Percentiles rank a stretch among this genome's conserved stretches.
Conservation (phyloP, 1,284 basidiomycete genomes). For the Ustilago cynodontis region DNA sequence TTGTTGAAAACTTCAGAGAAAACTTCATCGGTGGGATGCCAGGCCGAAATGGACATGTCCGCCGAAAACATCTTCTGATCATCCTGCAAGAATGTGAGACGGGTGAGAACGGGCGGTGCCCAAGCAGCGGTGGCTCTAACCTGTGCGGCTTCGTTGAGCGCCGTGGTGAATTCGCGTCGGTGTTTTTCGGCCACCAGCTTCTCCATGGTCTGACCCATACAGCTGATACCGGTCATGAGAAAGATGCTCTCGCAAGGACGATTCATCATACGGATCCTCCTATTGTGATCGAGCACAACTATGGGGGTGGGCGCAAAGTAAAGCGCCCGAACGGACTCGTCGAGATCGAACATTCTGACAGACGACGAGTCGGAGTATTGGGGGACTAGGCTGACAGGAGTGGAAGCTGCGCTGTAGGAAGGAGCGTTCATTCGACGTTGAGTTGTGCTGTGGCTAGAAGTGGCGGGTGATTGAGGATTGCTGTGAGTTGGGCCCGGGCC, state of each 20-base stretch:
- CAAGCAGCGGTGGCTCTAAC: slow-evolving; percentile 41
- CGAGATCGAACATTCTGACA: slow-evolving; percentile 63
- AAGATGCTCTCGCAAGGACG: slow-evolving; percentile 60
- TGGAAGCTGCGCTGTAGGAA: slow-evolving; percentile 7
- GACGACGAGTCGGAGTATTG: slow-evolving; percentile 34
- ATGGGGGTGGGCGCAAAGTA: slow-evolving; percentile 66
- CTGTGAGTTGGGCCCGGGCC: slow-evolving; percentile 1
- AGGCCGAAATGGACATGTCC: slow-evolving; percentile 62
- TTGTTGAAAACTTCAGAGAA: slow-evolving; percentile 55
- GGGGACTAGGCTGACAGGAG: slow-evolving; percentile 27
- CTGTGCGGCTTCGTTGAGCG: slow-evolving; percentile 58
- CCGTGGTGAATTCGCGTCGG: slow-evolving; percentile 25
- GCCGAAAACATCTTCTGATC: slow-evolving; percentile 47
- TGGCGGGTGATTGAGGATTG: slow-evolving; percentile 30
- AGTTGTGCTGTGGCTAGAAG: slow-evolving; percentile 8
- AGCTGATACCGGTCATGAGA: slow-evolving; percentile 49
- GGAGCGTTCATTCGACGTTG: not conserved
- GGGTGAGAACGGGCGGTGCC: slow-evolving; percentile 53
- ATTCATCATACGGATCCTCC: slow-evolving; percentile 63
- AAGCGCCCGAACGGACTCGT: slow-evolving; percentile 63
- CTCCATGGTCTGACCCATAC: slow-evolving; percentile 59
- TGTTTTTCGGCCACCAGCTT: slow-evolving; percentile 40
- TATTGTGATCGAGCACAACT: slow-evolving; percentile 59
- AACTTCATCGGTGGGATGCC: slow-evolving; percentile 63
- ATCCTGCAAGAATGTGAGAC: slow-evolving; percentile 55